Base-by-base conservation (phyloP, 2,329 filamentous ascomycete species). In the Cercospora nicotianae region DNA sequence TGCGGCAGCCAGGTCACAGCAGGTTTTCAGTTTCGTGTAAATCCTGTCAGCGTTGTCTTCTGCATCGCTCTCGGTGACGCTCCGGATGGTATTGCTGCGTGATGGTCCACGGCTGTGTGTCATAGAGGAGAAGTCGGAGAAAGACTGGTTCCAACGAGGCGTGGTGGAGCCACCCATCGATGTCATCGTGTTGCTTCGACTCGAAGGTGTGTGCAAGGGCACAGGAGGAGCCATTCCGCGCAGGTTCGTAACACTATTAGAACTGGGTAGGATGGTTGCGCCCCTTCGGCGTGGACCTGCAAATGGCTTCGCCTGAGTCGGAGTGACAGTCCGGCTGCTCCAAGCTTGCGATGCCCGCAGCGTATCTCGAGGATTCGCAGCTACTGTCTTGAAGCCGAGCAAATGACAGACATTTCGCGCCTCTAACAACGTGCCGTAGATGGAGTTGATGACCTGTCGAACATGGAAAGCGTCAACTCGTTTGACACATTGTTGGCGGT, bases 21-120 rank as follows among this genome's bases (percentile, higher is more conserved):
- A 91, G 64, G 85, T 86, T 57, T 90, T 89, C 26, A 97, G 83
- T 57, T 91, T 90, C 36, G 93, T 77, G 80, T 92, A 96, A 23
- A 97, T 92, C 69, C 85, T 87, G 70, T 96, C 94, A 72, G 97
- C 97, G 30, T 89, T 86, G 73, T 96, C 93, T 70, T 96, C 92
- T 71, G 93, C 91, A 58, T 87, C 85, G 60, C 89, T 87, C 61
- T 93, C 91, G 9, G 82, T 85, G 58, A 83, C 84, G 53, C 85
- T 84, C 51, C 85, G 83, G 81, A 64, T 83, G 78, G 80, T 83
- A 63, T 80, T 81, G 26, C 79, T 82, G 30, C 81, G 79, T 18
- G 79, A 81, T 65, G 74, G 79, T 70, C 78, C 80, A 66, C 70
- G 67, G 62, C 69, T 72, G 42, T 65, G 63, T 31, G 55, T 45